Evolutionary conservation across 441 rosid species (phyloP), one percentile per base, ranked within the genome.

Genomic region (Cnidoscolus chayamansa): DNA sequence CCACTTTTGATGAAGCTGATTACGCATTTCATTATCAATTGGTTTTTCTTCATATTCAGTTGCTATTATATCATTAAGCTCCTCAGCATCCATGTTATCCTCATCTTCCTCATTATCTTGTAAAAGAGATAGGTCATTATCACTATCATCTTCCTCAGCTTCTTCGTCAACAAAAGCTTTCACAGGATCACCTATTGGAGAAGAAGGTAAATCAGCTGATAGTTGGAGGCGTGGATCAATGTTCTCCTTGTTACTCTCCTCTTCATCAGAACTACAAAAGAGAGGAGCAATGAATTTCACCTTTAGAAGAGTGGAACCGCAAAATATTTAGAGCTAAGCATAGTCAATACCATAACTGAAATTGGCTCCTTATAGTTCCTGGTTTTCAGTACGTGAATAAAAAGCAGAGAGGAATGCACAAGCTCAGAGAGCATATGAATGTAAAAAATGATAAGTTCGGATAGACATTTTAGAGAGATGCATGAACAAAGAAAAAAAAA

Each of bases 121-220:
- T 60, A 90, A 87, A 47, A 84, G 88, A 61, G 78, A 78, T 68
- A 83, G 83, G 72, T 93, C 96, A 78, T 89, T 87, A 78, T 95
- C 99, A 67, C 97, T 93, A 81, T 93, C 94, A 85, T 90, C 97
- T 81, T 91, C 99, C 80, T 87, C 97, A 66, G 96, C 97, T 80
- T 86, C 95, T 66, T 91, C 98, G 54, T 95, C 98, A 73, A 93
- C 80, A 81, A 91, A 95, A 70, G 88, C 87, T 85, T 85, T 93
- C 63, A 86, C 89, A 57, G 91, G 95, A 82, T 90, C 94, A 43
- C 88, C 94, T 76, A 64, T 78, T 30, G 85, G 82, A 76, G 90
- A 73, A 25, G 78, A 84, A 80, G 84, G 65, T 68, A 72, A 61
- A 54, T 70, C 84, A 71, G 61, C 79, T 19, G 79, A 71, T 31